These are phyloP conservation scores for Geotrichum europaeum DNA, from an alignment of 1,139 yeast species.

Conservation along the genomic window DNA sequence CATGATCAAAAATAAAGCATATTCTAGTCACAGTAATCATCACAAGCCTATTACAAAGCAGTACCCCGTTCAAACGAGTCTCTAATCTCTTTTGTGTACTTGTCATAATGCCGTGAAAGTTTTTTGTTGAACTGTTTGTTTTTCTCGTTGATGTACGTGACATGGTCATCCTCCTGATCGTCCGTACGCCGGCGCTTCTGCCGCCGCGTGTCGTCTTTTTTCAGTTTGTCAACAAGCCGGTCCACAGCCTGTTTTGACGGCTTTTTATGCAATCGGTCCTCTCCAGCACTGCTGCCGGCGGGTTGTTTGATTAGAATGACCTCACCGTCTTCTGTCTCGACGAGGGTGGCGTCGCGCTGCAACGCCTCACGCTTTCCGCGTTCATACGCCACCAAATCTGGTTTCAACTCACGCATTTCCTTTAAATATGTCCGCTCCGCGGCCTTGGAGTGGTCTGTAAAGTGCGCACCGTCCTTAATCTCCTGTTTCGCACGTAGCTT, in stretches of 20 bases:
- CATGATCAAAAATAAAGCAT: neutral
- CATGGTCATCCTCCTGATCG: conserved; percentile 38
- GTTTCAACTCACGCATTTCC: conserved; percentile 38
- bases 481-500: conserved; percentile 33
- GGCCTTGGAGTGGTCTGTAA: conserved; percentile 44
- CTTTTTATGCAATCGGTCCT: conserved; percentile 28
- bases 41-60: conserved; percentile 28
- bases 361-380: conserved; percentile 31
- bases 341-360: conserved; percentile 21
- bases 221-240: conserved; percentile 38
- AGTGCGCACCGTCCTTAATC: conserved; percentile 24
- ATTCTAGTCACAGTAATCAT: neutral
- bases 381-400: conserved; percentile 44
- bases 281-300: conserved; percentile 19
- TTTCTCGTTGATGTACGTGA: conserved; percentile 55
- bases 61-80: conserved; percentile 41
- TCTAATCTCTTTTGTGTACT: conserved; percentile 38
- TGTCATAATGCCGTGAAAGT: conserved; percentile 53
- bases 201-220: conserved; percentile 37
- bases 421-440: conserved; percentile 54
- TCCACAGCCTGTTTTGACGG: conserved; percentile 41
- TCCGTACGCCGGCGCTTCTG: conserved; percentile 36
- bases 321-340: conserved; percentile 26
- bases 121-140: conserved; percentile 75
- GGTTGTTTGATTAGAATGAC: conserved; percentile 21